Base-by-base conservation (phyloP, 768 basidiomycete genomes). In the Tricholoma hemisulphureum region DNA sequence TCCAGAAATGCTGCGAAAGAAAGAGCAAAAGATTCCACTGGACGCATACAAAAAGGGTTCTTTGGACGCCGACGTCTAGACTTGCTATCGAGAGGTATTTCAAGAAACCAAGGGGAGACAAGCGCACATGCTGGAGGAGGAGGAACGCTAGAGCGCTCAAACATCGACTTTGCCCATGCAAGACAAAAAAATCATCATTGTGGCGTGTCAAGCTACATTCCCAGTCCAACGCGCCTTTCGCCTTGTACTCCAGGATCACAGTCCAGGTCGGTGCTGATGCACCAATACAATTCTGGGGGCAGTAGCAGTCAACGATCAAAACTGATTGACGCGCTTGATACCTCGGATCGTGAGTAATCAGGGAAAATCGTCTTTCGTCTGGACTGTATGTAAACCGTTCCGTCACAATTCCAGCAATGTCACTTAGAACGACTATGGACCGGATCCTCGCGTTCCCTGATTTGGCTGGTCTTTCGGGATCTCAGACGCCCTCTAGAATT, bases 61-160 rank as follows among this genome's bases (percentile, higher is more conserved):
- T 90, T 90, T 62, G 80, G 84, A 31, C 80, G 78, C 55, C 83
- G 84, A 61, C 79, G 83, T 24, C 75, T 89, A 31, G 73, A 84
- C 59, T 71, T 87, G 57, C 65, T 83, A 10, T 73, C 80, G 2
- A 75, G 76, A 58, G 76, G 78, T 3, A 66, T 80, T 8, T 58
- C 65, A 16, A 58, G 29, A 31, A 62, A 64, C n/a, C 51, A 14
- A 39, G 32, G n/a, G 37, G 50, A 20, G 20, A 7, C 6, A 7
- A 21, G 10, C 24, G 32, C 50, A 7, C 7, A 18, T 21, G 49
- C 18, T 13, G 24, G 35, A 4, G 28, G 37, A n/a, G 53, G 35
- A 46, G 18, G 32, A 11, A 52, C 34, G 11, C 6, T 28, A 23
- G 50, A 23, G 34, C 49, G 59, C 2, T 45, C 61, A 14, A 57